Base-by-base conservation (phyloP, 2,329 filamentous ascomycete genomes). In the Aspergillus pseudoviridinutans region DNA sequence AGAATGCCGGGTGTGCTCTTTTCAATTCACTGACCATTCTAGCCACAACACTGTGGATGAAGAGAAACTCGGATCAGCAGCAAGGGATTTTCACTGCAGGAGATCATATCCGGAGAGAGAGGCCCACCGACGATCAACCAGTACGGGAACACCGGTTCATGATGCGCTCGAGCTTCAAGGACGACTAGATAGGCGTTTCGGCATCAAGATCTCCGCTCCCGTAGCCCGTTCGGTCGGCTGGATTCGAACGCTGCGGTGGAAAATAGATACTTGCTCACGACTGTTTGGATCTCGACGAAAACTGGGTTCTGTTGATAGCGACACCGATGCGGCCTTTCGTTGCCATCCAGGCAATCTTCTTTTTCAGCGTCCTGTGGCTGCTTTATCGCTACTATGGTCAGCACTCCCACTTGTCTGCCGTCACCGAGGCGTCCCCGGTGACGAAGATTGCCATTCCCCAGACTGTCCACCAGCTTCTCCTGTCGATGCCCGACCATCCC, bases 251-350 rank as follows among this genome's bases (percentile, higher is more conserved):
- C 32, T 38, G 4, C 14, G 14, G 32, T 38, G 5, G 32, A 7
- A 35, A 17, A 38, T 7, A 17, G 14, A 17, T 38, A 38, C 14
- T 17, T 38, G 32, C 32, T 38, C 14, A 7, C 5, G 32, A 17
- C 14, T 17, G 14, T 38, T 5, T 38, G 32, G 4, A 17, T 38
- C 5, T 6, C 1, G 14, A 17, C 14, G 32, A 17, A 17, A n/a
- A 38, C 6, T 38, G 32, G 32, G 32, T 7, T 38, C 32, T 7
- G 14, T 38, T 6, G 32, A 47, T 14, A 17, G 9, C 44, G 8
- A 2, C 22, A 84, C 49, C 49, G 50, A 47, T 47, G 44, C 44
- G 44, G 22, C 44, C 44, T 24, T 12, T n/a, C 12, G 24, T 27
- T 47, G 44, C 44, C 44, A 14, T 47, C 22, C 44, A 47, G 44